Base-by-base conservation (phyloP, 176 grass and related monocot genomes). In the Zizania latifolia region DNA sequence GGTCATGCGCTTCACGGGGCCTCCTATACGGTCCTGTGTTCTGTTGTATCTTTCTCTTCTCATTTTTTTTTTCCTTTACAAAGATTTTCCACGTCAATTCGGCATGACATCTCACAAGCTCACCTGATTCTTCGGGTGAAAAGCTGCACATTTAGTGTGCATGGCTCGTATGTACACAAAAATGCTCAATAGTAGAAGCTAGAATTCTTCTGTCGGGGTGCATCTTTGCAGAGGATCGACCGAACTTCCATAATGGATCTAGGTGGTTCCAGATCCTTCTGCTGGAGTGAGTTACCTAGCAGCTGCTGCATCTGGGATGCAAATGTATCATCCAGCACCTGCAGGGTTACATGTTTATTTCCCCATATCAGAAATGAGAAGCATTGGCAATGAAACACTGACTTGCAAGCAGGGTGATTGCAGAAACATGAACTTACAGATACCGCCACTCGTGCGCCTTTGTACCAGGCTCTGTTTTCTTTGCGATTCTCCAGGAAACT, bases 181-280 rank as follows among this genome's bases (percentile, higher is more conserved):
- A 73, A 53, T 65, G 21, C 23, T 77, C 86, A 99, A 51, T 92
- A 99, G 38, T 94, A 99, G 77, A 89, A 92, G 44, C 61, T 83
- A 2, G 86, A 88, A 53, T 83, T 88, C 75, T 99, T 99, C 57
- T 90, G 78, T 12, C 81, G 71, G 10, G 90, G 82, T n/a, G 86
- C 86, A 64, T 99, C 95, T 65, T 99, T 93, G 82, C 95, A 99
- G 26, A 99, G 89, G 58, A 99, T 91, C 0, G 95, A 99, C 28
- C 95, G 92, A 48, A 99, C 95, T 87, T 99, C 95, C 95, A 94
- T 86, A 58, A 92, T 99, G 10, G 89, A 94, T 48, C 95, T 86
- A 3, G 95, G 95, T 57, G 89, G 86, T 53, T 99, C 89, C 60
- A 94, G 82, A 45, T 99, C 91, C 38, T 91, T 94, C 50, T 77